Evolutionary conservation across 1,284 basidiomycete species (phyloP), one percentile per base, ranked within the genome.

Genomic region (Leccinum huronense): DNA sequence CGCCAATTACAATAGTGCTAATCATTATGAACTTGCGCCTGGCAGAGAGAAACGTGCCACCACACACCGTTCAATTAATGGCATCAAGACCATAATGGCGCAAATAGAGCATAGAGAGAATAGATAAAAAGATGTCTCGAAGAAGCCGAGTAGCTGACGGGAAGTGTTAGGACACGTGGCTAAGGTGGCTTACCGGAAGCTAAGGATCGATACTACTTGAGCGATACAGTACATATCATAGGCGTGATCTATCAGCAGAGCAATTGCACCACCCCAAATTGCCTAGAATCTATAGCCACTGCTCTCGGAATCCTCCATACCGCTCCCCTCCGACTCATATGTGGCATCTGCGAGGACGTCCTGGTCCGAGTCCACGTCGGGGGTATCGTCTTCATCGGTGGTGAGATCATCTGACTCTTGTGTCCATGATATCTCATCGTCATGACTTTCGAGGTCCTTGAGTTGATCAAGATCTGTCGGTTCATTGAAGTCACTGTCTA

Each of bases 41-140:
- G 40, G 31, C 16, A 30, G 30, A 58, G 14, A 5, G 10, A 3
- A 31, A 53, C 7, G 58, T 40, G 59, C 42, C 7, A 62, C 13
- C 6, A 65, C 85, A 70, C 68, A 94, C 94, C 79, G 86, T 91
- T 80, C 90, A 88, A 71, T 97, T 96, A 61, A 97, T 83, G 95
- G 95, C 86, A 97, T 95, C n/a, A 98, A 83, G 16, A 95, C 86
- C 1, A 85, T 76, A 1, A 89, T 80, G 5, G 94, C 93, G 66
- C 94, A 87, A 56, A 94, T 73, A 1, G 89, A 88, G 76, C 98
- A 98, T 34, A 98, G 73, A 1, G 89, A 88, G 76, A 98, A 98
- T 34, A 98, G 83, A 72, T 91, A 88, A 76, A 98, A 98, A 0
- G 90, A 88, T 84, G 93, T 98, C 76, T 96, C 93, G 45, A 27